Evolutionary conservation across 805 yeast species (phyloP), one percentile per base, ranked within the genome.

Genomic region (Candida palmyrensis): DNA sequence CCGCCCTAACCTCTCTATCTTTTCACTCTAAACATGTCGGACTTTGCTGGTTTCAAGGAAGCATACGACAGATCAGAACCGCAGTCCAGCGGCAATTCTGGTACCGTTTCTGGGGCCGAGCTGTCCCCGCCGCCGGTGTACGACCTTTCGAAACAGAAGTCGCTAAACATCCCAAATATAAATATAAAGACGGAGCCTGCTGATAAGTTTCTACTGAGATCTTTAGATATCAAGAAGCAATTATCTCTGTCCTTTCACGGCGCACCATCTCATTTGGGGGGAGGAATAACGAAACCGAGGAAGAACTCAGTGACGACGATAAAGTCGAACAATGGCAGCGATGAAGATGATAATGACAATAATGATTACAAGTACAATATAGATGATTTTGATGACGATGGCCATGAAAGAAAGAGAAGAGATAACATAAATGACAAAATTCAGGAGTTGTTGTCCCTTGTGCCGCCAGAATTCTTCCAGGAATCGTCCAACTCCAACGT

Each of bases 371-470:
- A 17, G 3, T n/a, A 24, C 12, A 18, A 13, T 10, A 30, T 23
- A 7, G 18, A 17, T 4, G 24, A 21, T 10, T 18, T 23, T 15
- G 60, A 57, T 17, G 64, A 55, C 14, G 59, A 54, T 29, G 65
- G 65, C 6, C 57, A 61, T 34, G 72, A 66, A 40, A 48, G 71
- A 16, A 63, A 62, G 36, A 42, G 71, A 30, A 45, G 71, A 38
- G 72, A 66, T 42, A 62, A 63, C 38, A 64, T 64, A 36, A 66
- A 66, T 40, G 72, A 66, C 18, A 61, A 59, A 33, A 66, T 66
- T 38, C 72, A 66, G 49, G 71, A 66, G 39, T 51, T 66, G 15
- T 46, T 63, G 23, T 51, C 62, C 4, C 43, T 64, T 7, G 55
- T 66, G 3, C 71, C 72, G 0, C 35, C 48, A 3, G 61, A 57